These are phyloP conservation scores for Xylaria sp. DNA, from an alignment of 2,329 filamentous ascomycete species.

Conservation along the genomic window DNA sequence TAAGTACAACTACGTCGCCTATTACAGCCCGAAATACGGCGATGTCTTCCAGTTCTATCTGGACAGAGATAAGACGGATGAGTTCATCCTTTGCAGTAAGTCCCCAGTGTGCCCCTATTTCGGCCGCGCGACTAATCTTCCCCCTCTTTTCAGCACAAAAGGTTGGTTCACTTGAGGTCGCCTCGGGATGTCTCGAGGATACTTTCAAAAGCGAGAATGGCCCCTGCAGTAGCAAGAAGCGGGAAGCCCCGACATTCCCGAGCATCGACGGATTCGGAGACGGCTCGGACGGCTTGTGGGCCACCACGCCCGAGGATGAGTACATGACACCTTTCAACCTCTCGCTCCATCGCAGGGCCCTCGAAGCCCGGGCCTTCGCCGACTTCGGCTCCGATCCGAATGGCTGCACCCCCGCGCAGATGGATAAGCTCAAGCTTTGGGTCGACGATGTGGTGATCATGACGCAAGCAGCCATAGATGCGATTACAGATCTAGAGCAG, in stretches of 20 bases:
- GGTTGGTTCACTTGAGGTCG: background rate
- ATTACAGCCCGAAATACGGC: background rate
- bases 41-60: background rate
- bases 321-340: background rate
- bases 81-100: constrained; percentile 8
- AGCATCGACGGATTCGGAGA: constrained; percentile 9
- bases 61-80: constrained; percentile 3
- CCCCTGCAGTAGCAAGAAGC: constrained; percentile 1
- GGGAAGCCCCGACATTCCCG: constrained; percentile 8
- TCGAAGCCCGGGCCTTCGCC: constrained; percentile 2
- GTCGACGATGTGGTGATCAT: constrained; percentile 5
- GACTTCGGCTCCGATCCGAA: constrained; percentile 3
- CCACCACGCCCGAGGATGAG: constrained; percentile 8
- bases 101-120: constrained; percentile 5
- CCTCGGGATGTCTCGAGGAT: constrained; percentile 13
- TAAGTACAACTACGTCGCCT: constrained; percentile 18
- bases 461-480: constrained; percentile 10
- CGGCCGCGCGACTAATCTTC: constrained; percentile 6
- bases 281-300: constrained; percentile 9
- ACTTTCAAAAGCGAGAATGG: constrained; percentile 2
- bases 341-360: background rate
- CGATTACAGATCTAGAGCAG: background rate
- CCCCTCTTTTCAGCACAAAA: background rate
- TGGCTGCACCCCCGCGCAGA: background rate
- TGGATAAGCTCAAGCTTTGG: constrained; percentile 6